Percentiles rank a stretch among this genome's conserved stretches.
Evolutionary conservation across 1,139 yeast genomes (phyloP).

Genomic region (Yamadazyma membranifaciens): DNA sequence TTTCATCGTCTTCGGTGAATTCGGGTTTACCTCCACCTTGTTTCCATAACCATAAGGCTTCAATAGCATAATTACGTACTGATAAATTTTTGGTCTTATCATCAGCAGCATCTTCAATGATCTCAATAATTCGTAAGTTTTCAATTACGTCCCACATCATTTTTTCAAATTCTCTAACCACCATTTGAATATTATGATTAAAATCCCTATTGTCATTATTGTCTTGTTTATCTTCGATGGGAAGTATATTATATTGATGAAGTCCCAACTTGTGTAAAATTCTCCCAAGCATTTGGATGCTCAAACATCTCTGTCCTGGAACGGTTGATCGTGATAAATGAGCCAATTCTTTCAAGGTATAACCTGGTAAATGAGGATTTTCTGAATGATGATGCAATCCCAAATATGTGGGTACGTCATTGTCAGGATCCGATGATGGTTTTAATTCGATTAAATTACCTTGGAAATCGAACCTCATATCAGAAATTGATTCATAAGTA

Average conservation of each 20-base stretch:
- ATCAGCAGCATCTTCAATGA: slow-evolving; percentile 71
- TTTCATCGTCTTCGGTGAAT: slow-evolving; percentile 14
- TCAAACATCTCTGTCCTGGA: slow-evolving; percentile 82
- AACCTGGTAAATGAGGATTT: slow-evolving; percentile 88
- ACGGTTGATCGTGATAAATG: slow-evolving; percentile 77
- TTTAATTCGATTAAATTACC: slow-evolving; percentile 64
- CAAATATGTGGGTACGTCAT: slow-evolving; percentile 51
- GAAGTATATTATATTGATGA: slow-evolving; percentile 53
- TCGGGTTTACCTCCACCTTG: slow-evolving; percentile 62
- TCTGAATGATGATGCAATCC: slow-evolving; percentile 94
- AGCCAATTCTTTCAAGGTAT: slow-evolving; percentile 78
- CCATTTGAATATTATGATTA: slow-evolving; percentile 32
- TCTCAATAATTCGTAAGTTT: slow-evolving; percentile 64
- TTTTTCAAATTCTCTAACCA: slow-evolving; percentile 51
- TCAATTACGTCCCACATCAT: slow-evolving; percentile 77
- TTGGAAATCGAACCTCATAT: slow-evolving; percentile 82
- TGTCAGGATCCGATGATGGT: slow-evolving; percentile 15
- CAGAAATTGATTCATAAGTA: slow-evolving; percentile 60
- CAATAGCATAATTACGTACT: slow-evolving; percentile 82
- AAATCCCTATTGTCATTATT: slow-evolving; percentile 28
- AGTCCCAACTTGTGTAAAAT: slow-evolving; percentile 77
- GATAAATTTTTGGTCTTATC: slow-evolving; percentile 71
- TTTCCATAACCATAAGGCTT: slow-evolving; percentile 92
- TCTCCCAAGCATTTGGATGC: slow-evolving; percentile 85
- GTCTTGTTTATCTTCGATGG: slow-evolving; percentile 22